Evolutionary conservation across 305 asterid genomes (phyloP), one percentile per base, ranked within the genome.

Genomic region (Fraxinus baroniana): DNA sequence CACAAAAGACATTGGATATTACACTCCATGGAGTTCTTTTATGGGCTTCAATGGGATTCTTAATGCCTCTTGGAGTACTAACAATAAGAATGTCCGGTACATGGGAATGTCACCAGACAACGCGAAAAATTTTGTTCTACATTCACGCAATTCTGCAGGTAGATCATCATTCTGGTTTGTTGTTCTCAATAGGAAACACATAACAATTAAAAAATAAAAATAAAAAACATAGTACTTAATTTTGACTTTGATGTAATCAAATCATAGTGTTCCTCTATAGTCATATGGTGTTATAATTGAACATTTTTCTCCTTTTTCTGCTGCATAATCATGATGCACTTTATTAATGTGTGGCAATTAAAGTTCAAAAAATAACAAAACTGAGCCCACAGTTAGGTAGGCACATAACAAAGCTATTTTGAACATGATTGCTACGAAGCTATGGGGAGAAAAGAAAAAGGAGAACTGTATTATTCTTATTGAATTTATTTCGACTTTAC

Each of bases 21-120:
- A 85, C 82, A 79, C 85, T 93, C 83, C 98, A 93, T 89, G 98
- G 96, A 64, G 74, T 94, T 72, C 79, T 93, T 18, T 78, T 92
- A 22, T 94, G 98, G 97, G 92, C 91, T 83, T 92, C 98, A 39
- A 86, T 90, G 90, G 97, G 97, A 41, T 86, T 91, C 78, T 89
- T 93, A 85, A 90, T 93, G 91, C 98, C 98, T 60, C 78, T 86
- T 15, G 98, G 95, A 44, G 87, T 94, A 89, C 87, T 94, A 28
- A 72, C 87, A 74, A 90, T 92, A 84, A 90, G 98, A 87, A 79
- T 90, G 55, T 87, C 97, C 36, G 87, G 86, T 73, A 80, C 90
- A 74, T 85, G 78, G 24, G 91, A 89, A 46, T 62, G 84, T 79
- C 88, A 79, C 80, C 84, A 77, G 44, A 73, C 86, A 17, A 87